Conservation (phyloP, 2,329 filamentous ascomycete genomes). For the Apiospora phragmitis region DNA sequence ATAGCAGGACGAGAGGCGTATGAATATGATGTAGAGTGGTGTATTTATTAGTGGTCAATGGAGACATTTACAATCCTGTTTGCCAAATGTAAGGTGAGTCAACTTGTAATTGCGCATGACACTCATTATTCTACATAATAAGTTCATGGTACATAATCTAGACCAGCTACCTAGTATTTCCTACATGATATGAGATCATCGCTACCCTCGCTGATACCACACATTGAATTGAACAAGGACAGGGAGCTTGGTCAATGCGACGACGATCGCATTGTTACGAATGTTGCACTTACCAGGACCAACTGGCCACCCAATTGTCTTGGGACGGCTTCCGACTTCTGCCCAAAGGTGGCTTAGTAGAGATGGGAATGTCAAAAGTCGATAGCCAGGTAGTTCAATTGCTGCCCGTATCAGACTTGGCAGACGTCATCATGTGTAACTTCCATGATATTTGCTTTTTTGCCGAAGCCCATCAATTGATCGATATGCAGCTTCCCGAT, state of each 20-base stretch:
- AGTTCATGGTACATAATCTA: too few relatives aligned
- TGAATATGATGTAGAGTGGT: neutral
- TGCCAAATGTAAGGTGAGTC: neutral
- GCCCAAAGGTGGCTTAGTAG: neutral
- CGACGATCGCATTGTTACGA: neutral
- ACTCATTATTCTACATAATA: too few relatives aligned
- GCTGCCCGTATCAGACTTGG: neutral
- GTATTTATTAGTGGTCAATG: neutral
- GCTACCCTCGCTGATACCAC: neutral
- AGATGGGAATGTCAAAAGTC: constrained; percentile 4
- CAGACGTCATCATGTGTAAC: neutral
- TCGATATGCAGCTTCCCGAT: neutral
- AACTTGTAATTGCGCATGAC: too few relatives aligned
- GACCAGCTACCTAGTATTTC: neutral
- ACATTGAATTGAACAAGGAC: neutral
- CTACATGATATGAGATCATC: neutral
- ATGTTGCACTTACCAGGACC: neutral
- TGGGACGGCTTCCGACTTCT: neutral
- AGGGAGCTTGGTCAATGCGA: neutral
- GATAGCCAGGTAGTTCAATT: neutral
- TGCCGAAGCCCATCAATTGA: neutral
- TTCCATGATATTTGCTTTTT: neutral
- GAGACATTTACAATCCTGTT: neutral
- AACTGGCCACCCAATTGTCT: neutral
- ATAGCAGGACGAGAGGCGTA: too few relatives aligned